Conservation (phyloP, 2,329 filamentous ascomycete species). For the Didymella exigua region DNA sequence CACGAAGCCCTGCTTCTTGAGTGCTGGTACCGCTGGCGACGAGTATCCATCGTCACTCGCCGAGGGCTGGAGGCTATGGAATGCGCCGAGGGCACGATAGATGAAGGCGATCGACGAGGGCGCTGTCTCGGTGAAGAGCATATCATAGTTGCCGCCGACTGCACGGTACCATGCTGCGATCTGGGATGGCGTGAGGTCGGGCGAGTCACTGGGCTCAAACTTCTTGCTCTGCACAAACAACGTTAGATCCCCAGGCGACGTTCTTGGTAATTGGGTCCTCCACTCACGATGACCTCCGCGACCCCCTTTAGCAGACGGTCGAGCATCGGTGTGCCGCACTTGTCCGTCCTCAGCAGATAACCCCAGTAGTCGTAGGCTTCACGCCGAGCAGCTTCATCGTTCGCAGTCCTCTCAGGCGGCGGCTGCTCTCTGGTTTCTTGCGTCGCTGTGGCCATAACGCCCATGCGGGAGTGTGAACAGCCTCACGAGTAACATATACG, state of each 20-base stretch:
- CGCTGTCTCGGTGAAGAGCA: conserved; percentile 77
- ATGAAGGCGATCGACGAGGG: conserved; percentile 83
- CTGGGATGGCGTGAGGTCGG: conserved; percentile 56
- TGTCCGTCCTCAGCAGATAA: conserved; percentile 58
- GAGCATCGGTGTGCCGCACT: conserved; percentile 55
- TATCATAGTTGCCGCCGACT: conserved; percentile 54
- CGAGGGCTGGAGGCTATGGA: conserved; percentile 81
- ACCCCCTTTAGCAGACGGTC: conserved; percentile 55
- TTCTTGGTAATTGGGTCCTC: background rate
- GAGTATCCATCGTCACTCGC: conserved; percentile 69
- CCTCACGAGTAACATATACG: conserved; percentile 14
- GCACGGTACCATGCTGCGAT: conserved; percentile 58
- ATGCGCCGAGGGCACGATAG: conserved; percentile 88
- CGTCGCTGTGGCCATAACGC: conserved; percentile 39
- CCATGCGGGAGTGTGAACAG: conserved; percentile 11
- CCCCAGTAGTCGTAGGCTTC: conserved; percentile 59
- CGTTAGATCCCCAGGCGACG: conserved; percentile 15
- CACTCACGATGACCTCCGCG: conserved; percentile 53
- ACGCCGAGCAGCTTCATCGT: conserved; percentile 37
- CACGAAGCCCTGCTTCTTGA: conserved; percentile 84
- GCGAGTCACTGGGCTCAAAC: conserved; percentile 53
- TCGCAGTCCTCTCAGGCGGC: conserved; percentile 26
- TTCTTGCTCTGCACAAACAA: conserved; percentile 44
- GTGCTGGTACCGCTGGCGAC: conserved; percentile 77
- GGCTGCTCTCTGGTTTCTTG: conserved; percentile 26